phyloP scores from a whole-genome alignment of 345 rosid species.

The Lumnitzera littorea region DNA sequence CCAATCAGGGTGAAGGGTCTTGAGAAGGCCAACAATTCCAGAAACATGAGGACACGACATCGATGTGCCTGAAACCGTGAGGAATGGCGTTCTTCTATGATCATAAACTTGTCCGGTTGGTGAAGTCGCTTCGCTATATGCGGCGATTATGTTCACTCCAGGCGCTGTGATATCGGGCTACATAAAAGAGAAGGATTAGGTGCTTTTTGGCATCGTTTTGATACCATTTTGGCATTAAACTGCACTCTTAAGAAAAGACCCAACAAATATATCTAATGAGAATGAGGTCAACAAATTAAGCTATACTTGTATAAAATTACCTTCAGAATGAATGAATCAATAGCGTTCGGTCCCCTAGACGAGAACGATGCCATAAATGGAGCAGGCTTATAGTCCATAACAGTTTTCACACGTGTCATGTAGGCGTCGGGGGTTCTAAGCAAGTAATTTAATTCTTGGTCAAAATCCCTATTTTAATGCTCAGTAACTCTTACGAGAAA shows the following conservation, averaged over 20 bases:
- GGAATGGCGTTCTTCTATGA: slow-evolving; percentile 21
- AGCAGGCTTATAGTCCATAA: slow-evolving; percentile 10
- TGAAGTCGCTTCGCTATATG: slow-evolving; percentile 15
- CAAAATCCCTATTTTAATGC: not conserved
- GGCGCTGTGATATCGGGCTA: slow-evolving; percentile 65
- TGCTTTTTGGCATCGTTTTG: not conserved
- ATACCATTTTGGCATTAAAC: too few relatives aligned
- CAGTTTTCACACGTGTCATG: slow-evolving; percentile 8
- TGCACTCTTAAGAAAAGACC: not conserved
- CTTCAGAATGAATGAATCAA: slow-evolving; percentile 37
- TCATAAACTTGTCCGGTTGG: slow-evolving; percentile 17
- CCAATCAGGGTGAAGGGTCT: slow-evolving; percentile 36
- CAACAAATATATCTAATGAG: not conserved
- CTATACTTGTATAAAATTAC: slow-evolving; percentile 5
- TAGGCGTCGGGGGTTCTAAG: slow-evolving; percentile 27
- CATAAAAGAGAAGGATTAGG: not conserved
- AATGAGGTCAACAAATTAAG: too few relatives aligned
- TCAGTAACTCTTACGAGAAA: not conserved
- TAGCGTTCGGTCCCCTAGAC: slow-evolving; percentile 27
- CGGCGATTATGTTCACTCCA: slow-evolving; percentile 39
- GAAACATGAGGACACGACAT: slow-evolving; percentile 54
- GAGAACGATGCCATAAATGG: slow-evolving; percentile 28
- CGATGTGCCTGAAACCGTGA: slow-evolving; percentile 35
- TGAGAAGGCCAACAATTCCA: slow-evolving; percentile 43
- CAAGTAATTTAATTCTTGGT: not conserved